Conservation (phyloP, 2,329 filamentous ascomycete species). For the Lecanosticta acicola region DNA sequence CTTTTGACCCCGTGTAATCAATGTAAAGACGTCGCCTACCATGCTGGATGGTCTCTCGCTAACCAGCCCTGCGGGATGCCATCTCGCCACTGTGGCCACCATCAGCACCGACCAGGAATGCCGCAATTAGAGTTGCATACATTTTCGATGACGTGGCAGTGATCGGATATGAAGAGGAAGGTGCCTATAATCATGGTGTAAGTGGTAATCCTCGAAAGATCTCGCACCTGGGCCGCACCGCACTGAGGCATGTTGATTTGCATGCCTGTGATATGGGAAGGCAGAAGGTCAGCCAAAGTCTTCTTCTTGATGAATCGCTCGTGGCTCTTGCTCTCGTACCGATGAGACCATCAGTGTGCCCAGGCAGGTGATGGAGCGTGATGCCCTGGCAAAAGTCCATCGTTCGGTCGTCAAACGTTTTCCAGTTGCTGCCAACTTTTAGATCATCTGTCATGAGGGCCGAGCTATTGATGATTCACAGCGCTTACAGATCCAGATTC, state of each 20-base stretch:
- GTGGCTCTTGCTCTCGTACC: no score
- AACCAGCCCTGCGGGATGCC: conserved; percentile 35
- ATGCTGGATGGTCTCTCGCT: conserved; percentile 33
- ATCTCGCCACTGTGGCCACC: conserved; percentile 28
- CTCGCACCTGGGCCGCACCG: no score
- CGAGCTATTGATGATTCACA: neutral
- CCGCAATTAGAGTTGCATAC: conserved; percentile 13
- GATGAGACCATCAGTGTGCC: conserved; percentile 34
- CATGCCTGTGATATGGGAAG: no score
- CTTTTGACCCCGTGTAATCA: neutral
- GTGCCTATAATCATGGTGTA: conserved; percentile 32
- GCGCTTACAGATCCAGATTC: conserved; percentile 29
- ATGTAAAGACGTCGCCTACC: no score
- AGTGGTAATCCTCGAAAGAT: no score
- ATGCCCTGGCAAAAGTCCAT: conserved; percentile 33
- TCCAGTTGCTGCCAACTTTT: conserved; percentile 31
- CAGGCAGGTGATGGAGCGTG: conserved; percentile 34
- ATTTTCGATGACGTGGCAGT: conserved; percentile 36
- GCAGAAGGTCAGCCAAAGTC: no score
- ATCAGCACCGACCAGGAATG: neutral
- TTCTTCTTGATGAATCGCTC: no score
- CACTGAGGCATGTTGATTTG: neutral
- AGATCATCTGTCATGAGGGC: neutral
- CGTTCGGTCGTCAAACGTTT: conserved; percentile 33
- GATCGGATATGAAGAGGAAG: conserved; percentile 33